phyloP scores from a whole-genome alignment of 2,329 filamentous ascomycete genomes.

The Trichoderma sp. region DNA sequence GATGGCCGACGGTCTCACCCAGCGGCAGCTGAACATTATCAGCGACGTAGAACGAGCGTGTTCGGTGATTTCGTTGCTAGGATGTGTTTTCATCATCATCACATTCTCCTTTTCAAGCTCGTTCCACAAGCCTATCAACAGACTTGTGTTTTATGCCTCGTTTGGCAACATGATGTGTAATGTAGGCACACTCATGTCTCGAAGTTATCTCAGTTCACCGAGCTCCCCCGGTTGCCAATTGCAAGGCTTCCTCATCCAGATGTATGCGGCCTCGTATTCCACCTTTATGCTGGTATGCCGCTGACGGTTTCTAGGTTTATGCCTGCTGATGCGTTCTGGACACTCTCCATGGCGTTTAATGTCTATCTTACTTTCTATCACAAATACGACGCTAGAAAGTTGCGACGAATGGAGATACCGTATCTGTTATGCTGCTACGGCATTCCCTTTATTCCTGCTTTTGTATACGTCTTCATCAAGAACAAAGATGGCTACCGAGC shows the following conservation, averaged over 20 bases:
- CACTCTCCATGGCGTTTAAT: constrained; percentile 77
- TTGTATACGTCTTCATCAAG: constrained; percentile 64
- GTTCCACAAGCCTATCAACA: constrained; percentile 85
- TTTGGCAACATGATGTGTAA: constrained; percentile 79
- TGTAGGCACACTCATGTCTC: constrained; percentile 70
- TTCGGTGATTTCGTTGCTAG: constrained; percentile 68
- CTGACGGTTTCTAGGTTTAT: constrained; percentile 61
- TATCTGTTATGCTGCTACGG: constrained; percentile 72
- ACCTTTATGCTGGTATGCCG: background rate
- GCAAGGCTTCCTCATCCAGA: constrained; percentile 78
- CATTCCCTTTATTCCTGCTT: constrained; percentile 64
- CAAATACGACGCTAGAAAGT: constrained; percentile 62
- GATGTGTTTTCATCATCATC: constrained; percentile 66
- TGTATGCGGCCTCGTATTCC: constrained; percentile 50
- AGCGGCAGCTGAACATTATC: constrained; percentile 51
- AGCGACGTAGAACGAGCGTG: constrained; percentile 63
- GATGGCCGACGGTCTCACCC: constrained; percentile 13
- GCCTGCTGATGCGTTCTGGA: constrained; percentile 73
- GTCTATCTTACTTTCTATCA: constrained; percentile 78
- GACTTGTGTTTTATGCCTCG: constrained; percentile 78
- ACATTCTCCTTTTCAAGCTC: constrained; percentile 66
- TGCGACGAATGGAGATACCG: constrained; percentile 66
- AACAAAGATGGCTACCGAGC: constrained; percentile 51
- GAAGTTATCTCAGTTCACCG: constrained; percentile 51
- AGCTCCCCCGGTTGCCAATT: constrained; percentile 61